A percentile compares a stretch with the other conserved stretches of the same genome.
phyloP scores from a whole-genome alignment of 1,284 basidiomycete species.

The Cryptococcus jaspeensis region DNA sequence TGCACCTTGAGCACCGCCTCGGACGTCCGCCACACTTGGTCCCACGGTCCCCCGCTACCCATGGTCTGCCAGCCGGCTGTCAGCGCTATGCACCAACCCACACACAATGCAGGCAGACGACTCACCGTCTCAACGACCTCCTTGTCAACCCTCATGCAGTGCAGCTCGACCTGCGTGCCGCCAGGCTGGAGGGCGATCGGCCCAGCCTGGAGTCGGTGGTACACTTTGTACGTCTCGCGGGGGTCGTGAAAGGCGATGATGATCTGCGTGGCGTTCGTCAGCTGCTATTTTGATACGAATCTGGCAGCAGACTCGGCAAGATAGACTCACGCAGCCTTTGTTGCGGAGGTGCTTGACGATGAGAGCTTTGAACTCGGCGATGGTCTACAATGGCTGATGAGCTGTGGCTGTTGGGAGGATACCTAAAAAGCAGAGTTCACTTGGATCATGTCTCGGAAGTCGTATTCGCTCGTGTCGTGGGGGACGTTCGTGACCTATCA shows the following conservation, averaged over 20 bases:
- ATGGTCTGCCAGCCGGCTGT: constrained; percentile 15
- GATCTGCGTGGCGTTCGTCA: constrained; percentile 23
- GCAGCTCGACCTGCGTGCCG: constrained; percentile 15
- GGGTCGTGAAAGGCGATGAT: constrained; percentile 42
- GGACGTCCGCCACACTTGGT: constrained; percentile 21
- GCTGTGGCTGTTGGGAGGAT: background rate
- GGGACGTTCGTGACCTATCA: constrained; percentile 32
- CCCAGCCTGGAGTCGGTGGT: constrained; percentile 18
- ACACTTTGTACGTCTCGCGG: constrained; percentile 33
- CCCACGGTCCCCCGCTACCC: constrained; percentile 13
- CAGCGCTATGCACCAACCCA: background rate
- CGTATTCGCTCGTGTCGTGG: constrained; percentile 9
- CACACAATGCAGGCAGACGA: background rate
- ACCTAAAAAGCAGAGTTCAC: constrained; percentile 11
- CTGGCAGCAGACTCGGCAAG: background rate
- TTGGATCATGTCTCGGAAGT: constrained; percentile 26
- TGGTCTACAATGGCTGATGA: constrained; percentile 11
- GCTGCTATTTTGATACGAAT: background rate
- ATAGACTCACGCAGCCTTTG: constrained; percentile 30
- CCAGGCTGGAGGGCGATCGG: constrained; percentile 17
- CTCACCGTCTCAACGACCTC: constrained; percentile 26
- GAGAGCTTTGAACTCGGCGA: constrained; percentile 33
- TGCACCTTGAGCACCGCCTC: constrained; percentile 20
- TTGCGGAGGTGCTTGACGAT: constrained; percentile 28
- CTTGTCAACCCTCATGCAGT: constrained; percentile 25